Evolutionary conservation across 495 filamentous ascomycete genomes (phyloP).

Genomic region (Trichoderma virens): DNA sequence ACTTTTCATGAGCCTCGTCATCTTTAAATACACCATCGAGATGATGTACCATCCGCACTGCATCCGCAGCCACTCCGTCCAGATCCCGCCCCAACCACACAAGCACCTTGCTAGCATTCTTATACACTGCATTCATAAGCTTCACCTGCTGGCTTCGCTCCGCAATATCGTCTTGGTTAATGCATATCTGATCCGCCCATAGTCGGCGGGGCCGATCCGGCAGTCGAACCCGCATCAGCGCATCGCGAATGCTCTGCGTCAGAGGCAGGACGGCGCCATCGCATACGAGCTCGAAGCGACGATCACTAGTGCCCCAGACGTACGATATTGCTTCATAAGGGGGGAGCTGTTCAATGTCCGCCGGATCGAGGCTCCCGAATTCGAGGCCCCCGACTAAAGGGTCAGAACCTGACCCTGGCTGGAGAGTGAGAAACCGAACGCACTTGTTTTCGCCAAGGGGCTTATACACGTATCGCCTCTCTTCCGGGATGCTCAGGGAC

Average conservation of each 20-base stretch:
- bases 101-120: slow-evolving; percentile 19
- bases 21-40: slow-evolving; percentile 1
- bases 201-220: slow-evolving; percentile 8
- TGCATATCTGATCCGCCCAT: slow-evolving; percentile 32
- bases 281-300: not conserved
- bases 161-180: slow-evolving; percentile 25
- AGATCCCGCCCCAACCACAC: slow-evolving; percentile 24
- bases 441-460: not conserved
- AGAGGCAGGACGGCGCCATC: slow-evolving; percentile 7
- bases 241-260: slow-evolving; percentile 10
- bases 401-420: not conserved
- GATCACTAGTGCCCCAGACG: slow-evolving; percentile 5
- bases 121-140: slow-evolving; percentile 27
- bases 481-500: not conserved
- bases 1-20: not conserved
- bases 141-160: slow-evolving; percentile 27
- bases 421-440: not conserved
- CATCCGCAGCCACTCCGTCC: not conserved
- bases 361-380: not conserved
- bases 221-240: not conserved
- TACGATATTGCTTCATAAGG: slow-evolving; percentile 10
- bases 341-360: not conserved
- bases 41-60: not conserved
- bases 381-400: not conserved
- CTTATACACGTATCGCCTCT: not conserved